Percentiles rank a stretch among this genome's conserved stretches.
phyloP scores from a whole-genome alignment of 2,329 filamentous ascomycete species.

The Hyphodiscus sp. region DNA sequence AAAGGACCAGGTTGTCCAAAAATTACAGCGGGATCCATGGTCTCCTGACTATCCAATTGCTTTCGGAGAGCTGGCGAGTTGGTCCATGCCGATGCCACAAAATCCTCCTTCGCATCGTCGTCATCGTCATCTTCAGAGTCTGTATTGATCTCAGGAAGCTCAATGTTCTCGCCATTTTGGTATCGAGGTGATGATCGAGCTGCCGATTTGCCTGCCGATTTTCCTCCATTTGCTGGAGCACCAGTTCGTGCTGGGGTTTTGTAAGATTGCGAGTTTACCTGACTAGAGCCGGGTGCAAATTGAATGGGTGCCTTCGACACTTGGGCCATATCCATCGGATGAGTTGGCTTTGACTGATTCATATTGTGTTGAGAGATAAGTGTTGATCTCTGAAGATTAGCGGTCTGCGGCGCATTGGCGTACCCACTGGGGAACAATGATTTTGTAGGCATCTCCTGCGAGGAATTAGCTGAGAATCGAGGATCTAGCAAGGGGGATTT shows the following conservation, averaged over 20 bases:
- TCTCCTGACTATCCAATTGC: slow-evolving; percentile 74
- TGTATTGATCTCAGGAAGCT: slow-evolving; percentile 90
- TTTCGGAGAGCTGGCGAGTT: slow-evolving; percentile 76
- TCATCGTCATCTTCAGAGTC: slow-evolving; percentile 90
- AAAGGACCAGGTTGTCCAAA: slow-evolving; percentile 85
- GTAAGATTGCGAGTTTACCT: slow-evolving; percentile 44
- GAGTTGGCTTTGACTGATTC: slow-evolving; percentile 53
- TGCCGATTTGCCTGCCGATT: slow-evolving; percentile 54
- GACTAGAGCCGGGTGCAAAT: slow-evolving; percentile 67
- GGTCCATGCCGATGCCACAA: slow-evolving; percentile 74
- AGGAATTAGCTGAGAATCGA: slow-evolving; percentile 30
- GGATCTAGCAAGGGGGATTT: slow-evolving; percentile 10
- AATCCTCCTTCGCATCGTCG: slow-evolving; percentile 51
- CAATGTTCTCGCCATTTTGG: slow-evolving; percentile 82
- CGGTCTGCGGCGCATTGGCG: slow-evolving; percentile 45
- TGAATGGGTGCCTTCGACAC: slow-evolving; percentile 84
- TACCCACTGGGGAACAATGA: slow-evolving; percentile 56
- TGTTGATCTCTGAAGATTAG: slow-evolving; percentile 44
- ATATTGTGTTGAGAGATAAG: slow-evolving; percentile 61
- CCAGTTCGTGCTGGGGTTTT: slow-evolving; percentile 63
- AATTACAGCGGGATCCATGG: slow-evolving; percentile 74
- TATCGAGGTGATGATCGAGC: slow-evolving; percentile 74
- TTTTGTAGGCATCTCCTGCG: slow-evolving; percentile 54
- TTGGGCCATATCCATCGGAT: slow-evolving; percentile 79
- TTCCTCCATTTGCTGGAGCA: slow-evolving; percentile 36